Conservation (phyloP, 306 rosid genomes). For the Senna siamea region DNA sequence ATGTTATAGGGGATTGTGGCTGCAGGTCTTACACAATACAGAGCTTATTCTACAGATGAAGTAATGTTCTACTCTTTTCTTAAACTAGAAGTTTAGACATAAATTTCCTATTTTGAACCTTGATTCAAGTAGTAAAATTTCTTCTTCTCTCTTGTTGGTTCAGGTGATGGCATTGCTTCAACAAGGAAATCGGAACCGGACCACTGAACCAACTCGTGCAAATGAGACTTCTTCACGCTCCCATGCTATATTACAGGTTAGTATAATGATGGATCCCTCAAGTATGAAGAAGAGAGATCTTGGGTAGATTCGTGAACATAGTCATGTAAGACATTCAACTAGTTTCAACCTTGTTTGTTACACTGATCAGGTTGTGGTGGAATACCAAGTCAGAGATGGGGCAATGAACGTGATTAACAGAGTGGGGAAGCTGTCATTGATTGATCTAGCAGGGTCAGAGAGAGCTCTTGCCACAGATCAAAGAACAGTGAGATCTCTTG, state of each 20-base stretch:
- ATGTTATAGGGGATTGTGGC: constrained; percentile 83
- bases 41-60: constrained; percentile 97
- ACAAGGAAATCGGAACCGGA: constrained; percentile 89
- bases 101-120: constrained; percentile 25
- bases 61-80: constrained; percentile 48
- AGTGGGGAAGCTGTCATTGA: constrained; percentile 88
- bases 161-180: constrained; percentile 98
- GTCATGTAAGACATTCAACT: too few relatives aligned
- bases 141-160: constrained; percentile 37
- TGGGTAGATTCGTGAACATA: too few relatives aligned
- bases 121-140: neutral
- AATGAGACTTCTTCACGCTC: constrained; percentile 98
- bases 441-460: constrained; percentile 98
- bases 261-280: too few relatives aligned
- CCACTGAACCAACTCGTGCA: constrained; percentile 95
- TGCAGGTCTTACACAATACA: constrained; percentile 90
- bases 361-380: constrained; percentile 69
- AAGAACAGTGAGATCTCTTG: constrained; percentile 89
- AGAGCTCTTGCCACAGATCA: constrained; percentile 98
- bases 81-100: constrained; percentile 10
- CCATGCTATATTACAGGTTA: constrained; percentile 97
- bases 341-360: constrained; percentile 10
- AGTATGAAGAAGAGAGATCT: too few relatives aligned
- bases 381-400: constrained; percentile 81
- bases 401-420: constrained; percentile 69